Percentiles rank a stretch among this genome's conserved stretches.
These are phyloP conservation scores for Mycena filopes DNA, from an alignment of 768 basidiomycete species.

Conservation along the genomic window DNA sequence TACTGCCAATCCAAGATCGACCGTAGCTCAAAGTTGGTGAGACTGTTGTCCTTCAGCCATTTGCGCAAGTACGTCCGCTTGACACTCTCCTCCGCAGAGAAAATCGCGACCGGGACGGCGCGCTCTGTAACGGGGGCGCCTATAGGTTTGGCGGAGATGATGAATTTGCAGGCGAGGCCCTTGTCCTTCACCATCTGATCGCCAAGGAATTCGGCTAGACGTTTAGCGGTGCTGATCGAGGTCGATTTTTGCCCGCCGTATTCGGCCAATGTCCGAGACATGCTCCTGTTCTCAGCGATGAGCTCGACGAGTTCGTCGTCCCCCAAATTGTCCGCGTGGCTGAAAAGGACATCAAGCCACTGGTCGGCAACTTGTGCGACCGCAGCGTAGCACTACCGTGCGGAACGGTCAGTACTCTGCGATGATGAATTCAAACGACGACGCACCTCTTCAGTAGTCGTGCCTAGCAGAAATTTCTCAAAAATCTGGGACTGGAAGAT, in stretches of 20 bases:
- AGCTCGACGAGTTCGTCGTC: slow-evolving; percentile 97
- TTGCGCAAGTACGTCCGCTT: slow-evolving; percentile 92
- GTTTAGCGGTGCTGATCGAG: slow-evolving; percentile 94
- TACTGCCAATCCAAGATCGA: slow-evolving; percentile 98
- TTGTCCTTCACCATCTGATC: slow-evolving; percentile 99
- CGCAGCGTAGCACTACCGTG: slow-evolving; percentile 77
- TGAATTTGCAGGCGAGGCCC: slow-evolving; percentile 97
- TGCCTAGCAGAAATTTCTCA: slow-evolving; percentile 94
- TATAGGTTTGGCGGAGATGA: slow-evolving; percentile 93
- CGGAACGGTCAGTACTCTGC: too few species aligned
- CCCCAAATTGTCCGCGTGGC: slow-evolving; percentile 81
- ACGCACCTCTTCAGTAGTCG: slow-evolving; percentile 80
- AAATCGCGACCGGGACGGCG: slow-evolving; percentile 96
- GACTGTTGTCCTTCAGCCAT: slow-evolving; percentile 95
- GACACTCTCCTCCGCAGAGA: slow-evolving; percentile 92
- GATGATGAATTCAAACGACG: too few species aligned
- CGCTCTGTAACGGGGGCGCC: slow-evolving; percentile 98
- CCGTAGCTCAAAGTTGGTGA: slow-evolving; percentile 89
- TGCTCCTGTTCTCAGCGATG: slow-evolving; percentile 98
- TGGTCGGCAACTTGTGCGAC: slow-evolving; percentile 95
- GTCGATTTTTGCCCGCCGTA: slow-evolving; percentile 98
- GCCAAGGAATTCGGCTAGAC: slow-evolving; percentile 96
- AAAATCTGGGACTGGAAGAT: slow-evolving; percentile 99
- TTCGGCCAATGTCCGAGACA: slow-evolving; percentile 96
- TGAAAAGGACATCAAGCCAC: slow-evolving; percentile 96